These are phyloP conservation scores for Metschnikowia orientalis DNA, from an alignment of 805 yeast genomes.

Conservation along the genomic window DNA sequence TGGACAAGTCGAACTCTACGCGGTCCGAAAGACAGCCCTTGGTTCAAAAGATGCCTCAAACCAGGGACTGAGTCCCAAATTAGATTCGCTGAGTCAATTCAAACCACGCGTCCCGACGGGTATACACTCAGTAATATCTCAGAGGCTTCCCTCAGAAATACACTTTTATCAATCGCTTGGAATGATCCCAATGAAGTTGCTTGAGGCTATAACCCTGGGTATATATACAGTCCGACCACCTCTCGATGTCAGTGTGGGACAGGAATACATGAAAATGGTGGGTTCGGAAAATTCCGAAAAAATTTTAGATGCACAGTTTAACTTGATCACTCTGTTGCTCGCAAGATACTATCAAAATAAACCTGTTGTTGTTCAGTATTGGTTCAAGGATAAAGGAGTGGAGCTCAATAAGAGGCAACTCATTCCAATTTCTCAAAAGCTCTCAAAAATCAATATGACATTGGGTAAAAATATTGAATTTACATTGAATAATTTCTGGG, in stretches of 20 bases:
- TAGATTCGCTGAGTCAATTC: slow-evolving; percentile 1
- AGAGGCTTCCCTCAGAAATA: slow-evolving; percentile 80
- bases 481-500: slow-evolving; percentile 25
- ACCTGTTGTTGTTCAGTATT: slow-evolving; percentile 49
- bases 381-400: slow-evolving; percentile 46
- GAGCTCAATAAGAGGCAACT: slow-evolving; percentile 49
- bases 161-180: slow-evolving; percentile 81
- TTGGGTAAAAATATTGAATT: slow-evolving; percentile 13
- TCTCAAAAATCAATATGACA: slow-evolving; percentile 6
- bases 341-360: slow-evolving; percentile 84
- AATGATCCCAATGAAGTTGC: slow-evolving; percentile 55
- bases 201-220: slow-evolving; percentile 66
- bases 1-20: slow-evolving; percentile 64
- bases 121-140: slow-evolving; percentile 75
- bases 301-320: slow-evolving; percentile 58
- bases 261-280: slow-evolving; percentile 55
- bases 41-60: slow-evolving; percentile 19
- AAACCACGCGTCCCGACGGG: slow-evolving; percentile 60
- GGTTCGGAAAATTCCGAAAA: slow-evolving; percentile 42
- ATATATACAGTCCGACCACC: slow-evolving; percentile 60
- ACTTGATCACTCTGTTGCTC: slow-evolving; percentile 64
- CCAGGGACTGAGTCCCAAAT: background rate
- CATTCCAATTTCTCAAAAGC: slow-evolving; percentile 48
- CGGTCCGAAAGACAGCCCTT: slow-evolving; percentile 37
- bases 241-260: slow-evolving; percentile 55